These are phyloP conservation scores for Triticum turgidum DNA, from an alignment of 176 grass and related monocot species.

Conservation along the genomic window DNA sequence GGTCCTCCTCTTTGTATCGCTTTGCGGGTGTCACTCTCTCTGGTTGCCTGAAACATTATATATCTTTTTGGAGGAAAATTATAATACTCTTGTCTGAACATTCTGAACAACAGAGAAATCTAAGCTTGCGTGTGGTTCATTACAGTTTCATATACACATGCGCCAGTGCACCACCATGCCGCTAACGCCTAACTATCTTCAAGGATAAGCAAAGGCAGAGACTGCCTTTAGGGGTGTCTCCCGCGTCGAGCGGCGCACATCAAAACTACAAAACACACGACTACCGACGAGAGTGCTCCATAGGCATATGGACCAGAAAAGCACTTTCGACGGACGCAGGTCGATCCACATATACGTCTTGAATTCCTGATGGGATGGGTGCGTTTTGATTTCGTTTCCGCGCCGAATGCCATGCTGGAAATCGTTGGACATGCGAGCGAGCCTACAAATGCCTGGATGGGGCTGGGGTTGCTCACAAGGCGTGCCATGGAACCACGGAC, in stretches of 20 bases:
- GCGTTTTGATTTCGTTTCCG: background rate
- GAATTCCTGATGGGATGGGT: background rate
- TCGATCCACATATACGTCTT: no score
- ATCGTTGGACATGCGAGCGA: background rate
- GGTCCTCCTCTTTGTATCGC: background rate
- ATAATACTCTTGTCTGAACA: background rate
- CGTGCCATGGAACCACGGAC: background rate
- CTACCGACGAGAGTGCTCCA: background rate
- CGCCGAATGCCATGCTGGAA: background rate
- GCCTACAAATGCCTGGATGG: background rate
- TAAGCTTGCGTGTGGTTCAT: no score
- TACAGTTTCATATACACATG: background rate
- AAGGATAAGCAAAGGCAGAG: background rate
- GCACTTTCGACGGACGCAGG: background rate
- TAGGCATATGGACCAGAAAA: background rate
- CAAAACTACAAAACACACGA: background rate
- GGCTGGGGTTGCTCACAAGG: background rate
- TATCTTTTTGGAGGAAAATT: background rate
- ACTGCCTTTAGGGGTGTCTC: background rate
- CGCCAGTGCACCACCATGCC: background rate
- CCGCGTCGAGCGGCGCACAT: background rate
- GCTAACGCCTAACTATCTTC: background rate
- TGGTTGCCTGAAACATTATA: background rate
- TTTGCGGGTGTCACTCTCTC: background rate
- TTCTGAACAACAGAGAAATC: background rate